These are phyloP conservation scores for Brettanomyces bruxellensis DNA, from an alignment of 805 yeast genomes.

Conservation along the genomic window DNA sequence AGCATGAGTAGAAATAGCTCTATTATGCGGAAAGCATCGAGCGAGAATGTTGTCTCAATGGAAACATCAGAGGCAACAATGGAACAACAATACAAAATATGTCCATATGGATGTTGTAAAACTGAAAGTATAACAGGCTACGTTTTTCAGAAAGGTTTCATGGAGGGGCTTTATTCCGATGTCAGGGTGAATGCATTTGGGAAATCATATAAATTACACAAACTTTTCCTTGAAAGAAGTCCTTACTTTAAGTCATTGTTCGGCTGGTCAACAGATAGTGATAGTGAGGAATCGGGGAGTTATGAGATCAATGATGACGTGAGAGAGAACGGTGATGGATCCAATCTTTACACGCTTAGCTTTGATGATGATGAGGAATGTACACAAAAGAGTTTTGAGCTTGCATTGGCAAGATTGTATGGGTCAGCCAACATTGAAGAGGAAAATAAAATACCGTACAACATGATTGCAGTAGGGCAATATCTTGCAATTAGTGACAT, in stretches of 20 bases:
- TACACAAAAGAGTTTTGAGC: constrained; percentile 37
- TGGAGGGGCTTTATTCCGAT: constrained; percentile 40
- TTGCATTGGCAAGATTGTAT: constrained; percentile 37
- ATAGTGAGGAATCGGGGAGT: constrained; percentile 4
- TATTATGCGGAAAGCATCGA: too few species aligned
- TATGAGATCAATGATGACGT: neutral
- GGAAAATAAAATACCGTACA: constrained; percentile 28
- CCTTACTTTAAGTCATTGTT: constrained; percentile 40
- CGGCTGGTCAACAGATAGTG: constrained; percentile 27
- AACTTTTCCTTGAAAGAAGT: constrained; percentile 34
- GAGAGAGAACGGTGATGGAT: neutral
- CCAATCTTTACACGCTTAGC: constrained; percentile 18
- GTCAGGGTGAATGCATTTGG: constrained; percentile 40
- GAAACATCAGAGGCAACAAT: neutral
- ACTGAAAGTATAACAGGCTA: constrained; percentile 18
- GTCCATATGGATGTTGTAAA: constrained; percentile 23
- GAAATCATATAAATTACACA: constrained; percentile 35
- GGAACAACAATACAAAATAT: constrained; percentile 1
- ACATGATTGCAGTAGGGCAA: constrained; percentile 41
- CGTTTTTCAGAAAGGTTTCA: constrained; percentile 30
- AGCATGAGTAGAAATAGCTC: too few species aligned
- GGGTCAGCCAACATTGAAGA: constrained; percentile 29
- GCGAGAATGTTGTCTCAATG: too few species aligned
- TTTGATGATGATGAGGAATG: constrained; percentile 35
- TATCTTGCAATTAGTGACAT: constrained; percentile 37